Evolutionary conservation across 2,329 filamentous ascomycete species (phyloP), one percentile per base, ranked within the genome.

Genomic region (Rutstroemia sp.): DNA sequence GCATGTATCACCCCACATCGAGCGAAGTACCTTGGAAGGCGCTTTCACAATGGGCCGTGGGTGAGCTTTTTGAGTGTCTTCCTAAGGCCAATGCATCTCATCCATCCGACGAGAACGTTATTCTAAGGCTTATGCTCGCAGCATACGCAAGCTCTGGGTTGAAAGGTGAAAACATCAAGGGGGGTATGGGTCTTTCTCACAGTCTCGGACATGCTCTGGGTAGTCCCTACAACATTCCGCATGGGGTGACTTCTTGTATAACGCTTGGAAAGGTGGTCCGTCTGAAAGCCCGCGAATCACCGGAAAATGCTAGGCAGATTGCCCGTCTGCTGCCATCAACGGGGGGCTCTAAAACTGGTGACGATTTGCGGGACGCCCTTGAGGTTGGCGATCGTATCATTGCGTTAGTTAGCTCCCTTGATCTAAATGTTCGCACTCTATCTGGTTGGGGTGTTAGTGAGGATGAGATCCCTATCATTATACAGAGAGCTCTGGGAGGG

Each of bases 191-290:
- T 7, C 46, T 56, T 8, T 56, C 53, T 16, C 53, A 56, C 23
- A 41, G 30, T 25, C 25, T 56, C 6, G 53, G 53, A 14, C 42
- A 56, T 38, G 54, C 54, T n/a, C 38, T 56, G 23, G 54, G 54
- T 23, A 45, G 21, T 47, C 54, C 54, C 14, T 56, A 46, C 30
- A 25, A 25, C 9, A 51, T 56, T 47, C 54, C 54, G 17, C 54
- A 56, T 21, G 54, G 54, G 8, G 39, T 56, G 12, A 56, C 54
- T 14, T 41, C 27, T 9, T 51, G 54, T 34, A 38, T 56, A 41
- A 56, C 54, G 27, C 25, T 56, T 9, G 54, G 48, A 19, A 51
- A 47, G 41, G 54, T 56, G n/a, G 48, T 56, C 4, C n/a, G 37
- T 27, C 47, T 56, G 38, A 56, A 56, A 39, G 54, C 47, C 8